A percentile compares a stretch with the other conserved stretches of the same genome.
These are phyloP conservation scores for Pulveroboletus frians DNA, from an alignment of 768 basidiomycete genomes.

Conservation along the genomic window DNA sequence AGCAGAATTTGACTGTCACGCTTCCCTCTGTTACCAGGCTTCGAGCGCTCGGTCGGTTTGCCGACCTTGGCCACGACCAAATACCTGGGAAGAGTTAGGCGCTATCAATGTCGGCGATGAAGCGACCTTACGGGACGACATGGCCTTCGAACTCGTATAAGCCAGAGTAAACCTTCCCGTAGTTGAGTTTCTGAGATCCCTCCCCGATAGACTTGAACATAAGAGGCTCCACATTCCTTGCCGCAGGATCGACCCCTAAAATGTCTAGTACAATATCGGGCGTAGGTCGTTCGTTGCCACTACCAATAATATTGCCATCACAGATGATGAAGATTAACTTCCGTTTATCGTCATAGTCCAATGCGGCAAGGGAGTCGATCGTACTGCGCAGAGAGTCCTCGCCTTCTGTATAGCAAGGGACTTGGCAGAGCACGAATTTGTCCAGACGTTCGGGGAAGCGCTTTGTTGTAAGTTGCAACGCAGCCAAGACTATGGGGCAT, in stretches of 20 bases:
- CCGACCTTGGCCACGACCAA: slow-evolving; percentile 62
- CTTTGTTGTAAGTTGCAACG: slow-evolving; percentile 55
- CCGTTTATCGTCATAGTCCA: slow-evolving; percentile 68
- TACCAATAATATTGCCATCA: slow-evolving; percentile 68
- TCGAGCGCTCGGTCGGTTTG: slow-evolving; percentile 60
- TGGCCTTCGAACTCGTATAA: slow-evolving; percentile 69
- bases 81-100: slow-evolving; percentile 36
- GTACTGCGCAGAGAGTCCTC: slow-evolving; percentile 64
- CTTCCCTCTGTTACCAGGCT: slow-evolving; percentile 64
- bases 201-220: slow-evolving; percentile 67
- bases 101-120: not conserved
- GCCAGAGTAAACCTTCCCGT: slow-evolving; percentile 66
- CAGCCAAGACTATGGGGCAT: slow-evolving; percentile 49
- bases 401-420: slow-evolving; percentile 69
- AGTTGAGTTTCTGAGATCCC: slow-evolving; percentile 62
- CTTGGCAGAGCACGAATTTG: slow-evolving; percentile 65
- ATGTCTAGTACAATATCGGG: slow-evolving; percentile 65
- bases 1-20: slow-evolving; percentile 63
- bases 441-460: slow-evolving; percentile 61
- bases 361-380: slow-evolving; percentile 60
- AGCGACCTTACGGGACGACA: slow-evolving; percentile 51
- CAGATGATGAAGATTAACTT: slow-evolving; percentile 64
- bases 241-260: slow-evolving; percentile 59
- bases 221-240: slow-evolving; percentile 58
- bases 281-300: slow-evolving; percentile 62